These are phyloP conservation scores for Colletotrichum spaethianum DNA, from an alignment of 2,329 filamentous ascomycete genomes.

Conservation along the genomic window DNA sequence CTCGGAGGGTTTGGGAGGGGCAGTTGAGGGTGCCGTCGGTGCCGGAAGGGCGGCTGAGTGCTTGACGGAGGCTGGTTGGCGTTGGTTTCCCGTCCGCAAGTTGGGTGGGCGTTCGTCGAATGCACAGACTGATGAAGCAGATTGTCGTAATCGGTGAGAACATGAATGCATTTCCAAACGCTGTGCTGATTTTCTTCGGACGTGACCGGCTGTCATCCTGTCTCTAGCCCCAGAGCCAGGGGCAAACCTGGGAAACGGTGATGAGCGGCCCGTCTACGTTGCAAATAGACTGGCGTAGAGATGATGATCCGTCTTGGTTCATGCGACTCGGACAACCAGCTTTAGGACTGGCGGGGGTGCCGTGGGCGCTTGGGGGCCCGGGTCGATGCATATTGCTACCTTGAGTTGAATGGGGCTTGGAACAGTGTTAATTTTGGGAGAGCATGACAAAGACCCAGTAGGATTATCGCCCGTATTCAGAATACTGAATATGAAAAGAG, in stretches of 20 bases:
- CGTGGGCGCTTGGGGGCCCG: neutral
- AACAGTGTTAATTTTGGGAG: conserved; percentile 25
- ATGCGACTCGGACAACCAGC: conserved; percentile 27
- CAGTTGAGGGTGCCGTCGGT: conserved; percentile 25
- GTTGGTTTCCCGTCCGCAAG: neutral
- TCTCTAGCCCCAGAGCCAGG: conserved; percentile 24
- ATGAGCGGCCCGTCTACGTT: conserved; percentile 31
- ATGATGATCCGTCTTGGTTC: conserved; percentile 36
- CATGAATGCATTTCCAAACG: conserved; percentile 16
- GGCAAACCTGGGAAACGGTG: conserved; percentile 14
- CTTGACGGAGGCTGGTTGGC: conserved; percentile 14
- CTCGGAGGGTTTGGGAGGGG: conserved; percentile 21
- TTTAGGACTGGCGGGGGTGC: conserved; percentile 11
- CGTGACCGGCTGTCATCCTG: conserved; percentile 18
- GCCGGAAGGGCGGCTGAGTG: conserved; percentile 23
- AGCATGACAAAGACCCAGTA: conserved; percentile 29
- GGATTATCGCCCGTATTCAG: neutral
- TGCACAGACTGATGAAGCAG: neutral
- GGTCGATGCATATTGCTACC: conserved; percentile 2
- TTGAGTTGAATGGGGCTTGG: neutral
- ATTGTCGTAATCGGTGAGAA: conserved; percentile 12
- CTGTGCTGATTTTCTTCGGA: neutral
- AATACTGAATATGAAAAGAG: neutral
- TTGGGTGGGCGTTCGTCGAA: neutral
- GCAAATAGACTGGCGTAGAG: conserved; percentile 33